Base-by-base conservation (phyloP, 2,329 filamentous ascomycete species). In the Aspergillus texensis region DNA sequence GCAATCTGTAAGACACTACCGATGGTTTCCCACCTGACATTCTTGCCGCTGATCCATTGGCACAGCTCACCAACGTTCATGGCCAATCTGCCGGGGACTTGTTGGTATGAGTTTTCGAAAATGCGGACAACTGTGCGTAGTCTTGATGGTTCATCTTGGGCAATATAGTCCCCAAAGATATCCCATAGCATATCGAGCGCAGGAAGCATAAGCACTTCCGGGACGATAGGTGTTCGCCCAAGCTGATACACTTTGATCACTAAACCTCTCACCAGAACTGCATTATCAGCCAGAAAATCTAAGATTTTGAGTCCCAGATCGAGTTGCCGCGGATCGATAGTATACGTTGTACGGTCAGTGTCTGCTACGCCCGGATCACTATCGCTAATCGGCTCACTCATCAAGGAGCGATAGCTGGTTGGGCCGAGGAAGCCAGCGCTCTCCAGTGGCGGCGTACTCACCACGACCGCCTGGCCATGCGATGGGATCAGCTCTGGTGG, bases 401-500 rank as follows among this genome's bases (percentile, higher is more conserved):
- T 34, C 11, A 59, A 30, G 14, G 45, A 59, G 16, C 46, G 57
- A 14, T 59, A 59, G 30, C 57, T 59, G 4, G 57, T 59, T 21
- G 57, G 57, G 4, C 57, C 57, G 28, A 59, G 46, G n/a, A 59
- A 59, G 6, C 57, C 57, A 8, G 57, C 21, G 12, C 45, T 59
- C 26, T 59, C 57, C 21, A 59, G 16, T 9, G 57, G 48, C 10
- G 46, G 57, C 19, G 57, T 54, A 28, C 36, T 53, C 28, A 60
- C 57, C 4, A 60, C 46, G 8, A 60, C 57, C 26, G 57, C 46
- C 45, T 60, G 57, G 19, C 19, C 16, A 19, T 36, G 46, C 4
- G 32, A 43, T 8, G 32, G 14, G 16, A 41, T 30, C 30, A 52
- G 16, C 48, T 41, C 30, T 11, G 21, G 41, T 10, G 26, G 32